Conservation (phyloP, 179 eudicot genomes). For the Camellia oleifera region DNA sequence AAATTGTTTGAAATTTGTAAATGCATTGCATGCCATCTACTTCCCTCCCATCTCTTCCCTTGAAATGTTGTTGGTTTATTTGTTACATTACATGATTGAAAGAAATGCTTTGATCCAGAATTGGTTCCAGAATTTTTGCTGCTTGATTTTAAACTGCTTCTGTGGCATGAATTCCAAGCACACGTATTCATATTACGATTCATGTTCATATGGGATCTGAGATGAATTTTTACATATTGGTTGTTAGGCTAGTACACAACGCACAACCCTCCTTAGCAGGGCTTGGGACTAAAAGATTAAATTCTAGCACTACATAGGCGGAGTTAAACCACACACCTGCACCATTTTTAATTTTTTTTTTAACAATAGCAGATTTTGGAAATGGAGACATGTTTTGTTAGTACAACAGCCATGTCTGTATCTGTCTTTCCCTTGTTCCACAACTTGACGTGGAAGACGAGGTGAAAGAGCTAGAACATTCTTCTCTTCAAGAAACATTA, state of each 20-base stretch:
- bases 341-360: background rate
- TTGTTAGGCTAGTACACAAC: background rate
- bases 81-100: background rate
- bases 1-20: too few relatives aligned
- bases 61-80: background rate
- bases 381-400: background rate
- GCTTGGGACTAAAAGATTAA: too few relatives aligned
- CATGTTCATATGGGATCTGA: too few relatives aligned
- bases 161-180: background rate
- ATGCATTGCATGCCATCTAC: background rate
- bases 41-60: background rate
- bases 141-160: background rate
- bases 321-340: too few relatives aligned
- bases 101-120: constrained; percentile 1
- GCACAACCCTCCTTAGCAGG: too few relatives aligned
- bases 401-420: background rate
- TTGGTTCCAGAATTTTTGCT: constrained; percentile 6
- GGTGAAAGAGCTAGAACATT: too few relatives aligned
- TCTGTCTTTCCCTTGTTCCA: background rate
- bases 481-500: too few relatives aligned
- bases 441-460: background rate
- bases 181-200: background rate
- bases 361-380: background rate
- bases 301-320: too few relatives aligned
- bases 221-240: background rate